Conservation (phyloP, 73 alveolate genomes). For the Paramecium sexaurelia region DNA sequence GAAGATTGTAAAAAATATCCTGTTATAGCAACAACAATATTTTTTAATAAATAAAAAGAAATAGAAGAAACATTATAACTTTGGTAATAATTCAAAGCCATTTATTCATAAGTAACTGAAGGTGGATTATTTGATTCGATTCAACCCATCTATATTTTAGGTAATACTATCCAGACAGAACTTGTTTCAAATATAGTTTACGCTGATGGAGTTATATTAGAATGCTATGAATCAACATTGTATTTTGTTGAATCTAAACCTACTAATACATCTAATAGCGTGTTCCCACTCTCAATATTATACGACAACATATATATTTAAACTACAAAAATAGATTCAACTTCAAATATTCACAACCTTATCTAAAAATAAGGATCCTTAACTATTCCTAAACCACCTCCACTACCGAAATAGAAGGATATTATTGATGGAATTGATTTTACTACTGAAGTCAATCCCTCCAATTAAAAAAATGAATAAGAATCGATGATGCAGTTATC, state of each 20-base stretch:
- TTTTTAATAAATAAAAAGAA: constrained; percentile 21
- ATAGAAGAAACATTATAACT: neutral
- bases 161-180: neutral
- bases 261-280: neutral
- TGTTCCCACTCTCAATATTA: neutral
- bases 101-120: neutral
- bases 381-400: constrained; percentile 53
- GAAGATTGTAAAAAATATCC: constrained; percentile 10
- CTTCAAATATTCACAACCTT: neutral
- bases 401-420: constrained; percentile 35
- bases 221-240: neutral
- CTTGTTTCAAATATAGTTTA: neutral
- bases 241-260: constrained; percentile 25
- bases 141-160: neutral
- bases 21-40: neutral
- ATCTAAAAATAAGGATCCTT: neutral
- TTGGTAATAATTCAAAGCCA: neutral
- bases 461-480: neutral
- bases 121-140: constrained; percentile 1
- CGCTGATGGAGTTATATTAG: neutral
- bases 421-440: constrained; percentile 47
- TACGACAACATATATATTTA: neutral
- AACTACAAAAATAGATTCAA: neutral
- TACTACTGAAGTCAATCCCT: neutral
- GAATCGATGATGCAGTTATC: neutral